Percentiles rank a stretch among this genome's conserved stretches.
These are phyloP conservation scores for Citrus hindsii DNA, from an alignment of 345 rosid genomes.

Conservation along the genomic window DNA sequence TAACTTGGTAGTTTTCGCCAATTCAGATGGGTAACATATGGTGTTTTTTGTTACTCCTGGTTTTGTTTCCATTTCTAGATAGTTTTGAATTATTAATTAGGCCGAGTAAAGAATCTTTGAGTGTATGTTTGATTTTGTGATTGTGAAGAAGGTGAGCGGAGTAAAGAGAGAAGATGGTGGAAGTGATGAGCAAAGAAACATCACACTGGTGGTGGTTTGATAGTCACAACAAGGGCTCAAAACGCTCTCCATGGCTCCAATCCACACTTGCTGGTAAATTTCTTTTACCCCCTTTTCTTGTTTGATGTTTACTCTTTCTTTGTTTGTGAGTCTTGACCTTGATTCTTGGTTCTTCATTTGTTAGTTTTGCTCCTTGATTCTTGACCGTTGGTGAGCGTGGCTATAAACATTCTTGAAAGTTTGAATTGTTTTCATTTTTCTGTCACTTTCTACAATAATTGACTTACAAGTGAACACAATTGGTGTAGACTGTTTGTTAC, in stretches of 20 bases:
- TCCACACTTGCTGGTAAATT: constrained; percentile 62
- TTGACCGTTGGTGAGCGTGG: constrained; percentile 24
- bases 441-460: neutral
- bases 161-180: constrained; percentile 15
- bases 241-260: constrained; percentile 74
- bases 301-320: neutral
- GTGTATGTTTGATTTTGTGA: neutral
- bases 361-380: constrained; percentile 8
- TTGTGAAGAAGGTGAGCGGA: constrained; percentile 12
- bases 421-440: constrained; percentile 4
- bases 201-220: constrained; percentile 85
- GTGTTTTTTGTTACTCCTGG: neutral
- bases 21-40: neutral
- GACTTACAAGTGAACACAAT: neutral
- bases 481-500: neutral
- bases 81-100: neutral
- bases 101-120: neutral
- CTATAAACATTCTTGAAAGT: neutral
- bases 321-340: neutral
- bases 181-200: constrained; percentile 41
- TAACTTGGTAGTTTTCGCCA: neutral
- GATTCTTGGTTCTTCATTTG: neutral
- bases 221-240: constrained; percentile 39
- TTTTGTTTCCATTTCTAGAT: neutral
- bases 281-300: neutral